Evolutionary conservation across 1,284 basidiomycete genomes (phyloP), one percentile per base, ranked within the genome.

Genomic region (Rhizoctonia solani): DNA sequence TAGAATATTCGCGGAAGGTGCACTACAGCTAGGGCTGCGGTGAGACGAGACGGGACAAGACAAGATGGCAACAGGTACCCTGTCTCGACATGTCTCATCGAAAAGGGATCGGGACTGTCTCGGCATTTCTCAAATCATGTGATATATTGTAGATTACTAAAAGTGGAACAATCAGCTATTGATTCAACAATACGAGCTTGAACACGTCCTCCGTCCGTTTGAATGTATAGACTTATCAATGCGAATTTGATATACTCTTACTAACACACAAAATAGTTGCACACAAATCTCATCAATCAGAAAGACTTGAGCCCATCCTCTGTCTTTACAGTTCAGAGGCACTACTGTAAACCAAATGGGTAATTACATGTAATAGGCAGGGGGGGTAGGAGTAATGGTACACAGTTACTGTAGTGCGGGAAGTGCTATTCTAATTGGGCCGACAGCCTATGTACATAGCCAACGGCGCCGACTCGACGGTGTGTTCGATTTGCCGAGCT

Each of bases 21-120:
- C n/a, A n/a, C n/a, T 34, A 11, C 32, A 11, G 32, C 11, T 44
- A 44, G 41, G 41, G 41, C n/a, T 44, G 41, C 56, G 25, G 56
- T 44, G 44, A 59, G 56, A 59, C 44, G 56, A 59, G 56, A 47
- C 9, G 30, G 32, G 42, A 59, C 14, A 42, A 59, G 56, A 59
- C 56, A 44, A 59, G 56, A 59, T 21, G 41, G 19, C n/a, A 16
- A 44, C 41, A 44, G 41, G 41, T 44, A 44, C 41, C 41, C 41
- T 44, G 41, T 44, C 41, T 44, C 14, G 41, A 16, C 14, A 5
- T 21, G 41, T 44, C 41, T 44, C 41, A 44, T 44, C 41, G n/a
- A 44, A 21, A 44, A 44, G n/a, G 41, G n/a, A 44, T 4, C 41
- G 41, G n/a, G 41, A 44, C 41, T 44, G 19, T 44, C 41, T 44